Evolutionary conservation across 306 rosid species (phyloP).

Genomic region (Herpetospermum pedunculosum): DNA sequence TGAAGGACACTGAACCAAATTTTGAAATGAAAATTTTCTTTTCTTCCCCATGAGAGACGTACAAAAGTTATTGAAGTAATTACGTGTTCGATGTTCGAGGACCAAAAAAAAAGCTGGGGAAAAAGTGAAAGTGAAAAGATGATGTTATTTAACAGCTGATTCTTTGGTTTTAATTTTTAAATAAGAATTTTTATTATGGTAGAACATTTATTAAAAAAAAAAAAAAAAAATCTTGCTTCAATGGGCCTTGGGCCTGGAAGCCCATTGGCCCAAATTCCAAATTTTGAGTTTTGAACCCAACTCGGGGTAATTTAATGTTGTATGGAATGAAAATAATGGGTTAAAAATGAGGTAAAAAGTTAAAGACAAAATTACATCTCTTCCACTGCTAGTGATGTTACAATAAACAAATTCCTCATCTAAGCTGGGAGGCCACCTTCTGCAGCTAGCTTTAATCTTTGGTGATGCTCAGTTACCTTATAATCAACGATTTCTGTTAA

Average conservation of each 20-base stretch:
- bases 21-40: background rate
- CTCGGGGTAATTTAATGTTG: background rate
- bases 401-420: background rate
- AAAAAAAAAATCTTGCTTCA: background rate
- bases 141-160: background rate
- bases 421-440: conserved; percentile 50
- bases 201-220: background rate
- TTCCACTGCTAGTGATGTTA: background rate
- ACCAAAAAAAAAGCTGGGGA: background rate
- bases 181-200: background rate
- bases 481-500: conserved; percentile 77
- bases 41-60: background rate
- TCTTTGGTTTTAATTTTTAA: background rate
- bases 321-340: background rate
- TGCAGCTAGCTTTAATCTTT: conserved; percentile 70
- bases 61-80: background rate
- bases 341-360: background rate
- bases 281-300: background rate
- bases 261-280: background rate
- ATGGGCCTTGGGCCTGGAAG: background rate
- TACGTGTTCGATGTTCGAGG: background rate
- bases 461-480: conserved; percentile 83
- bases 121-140: background rate
- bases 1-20: background rate
- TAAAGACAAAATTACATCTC: background rate